phyloP scores from a whole-genome alignment of 176 grass and related monocot genomes.

The Triticum turgidum region DNA sequence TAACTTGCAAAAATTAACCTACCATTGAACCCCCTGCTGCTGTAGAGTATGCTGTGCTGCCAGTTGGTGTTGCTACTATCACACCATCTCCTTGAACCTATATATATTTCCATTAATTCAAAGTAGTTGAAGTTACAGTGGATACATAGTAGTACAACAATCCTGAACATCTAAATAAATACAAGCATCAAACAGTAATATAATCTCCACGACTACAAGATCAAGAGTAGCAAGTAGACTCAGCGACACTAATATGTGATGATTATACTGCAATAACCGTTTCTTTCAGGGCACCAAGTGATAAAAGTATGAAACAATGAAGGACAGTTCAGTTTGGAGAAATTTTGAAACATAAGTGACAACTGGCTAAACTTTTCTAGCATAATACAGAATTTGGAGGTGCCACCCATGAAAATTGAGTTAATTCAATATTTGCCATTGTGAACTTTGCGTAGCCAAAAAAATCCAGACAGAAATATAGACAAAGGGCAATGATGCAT shows the following conservation, averaged over 20 bases:
- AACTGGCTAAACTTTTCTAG: slow-evolving; percentile 6
- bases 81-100: slow-evolving; percentile 99
- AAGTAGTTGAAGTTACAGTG: slow-evolving; percentile 11
- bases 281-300: slow-evolving; percentile 8
- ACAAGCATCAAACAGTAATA: background rate
- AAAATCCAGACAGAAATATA: slow-evolving; percentile 1
- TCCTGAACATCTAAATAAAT: slow-evolving; percentile 1
- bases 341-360: background rate
- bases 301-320: background rate
- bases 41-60: slow-evolving; percentile 96
- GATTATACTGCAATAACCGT: background rate
- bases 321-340: background rate
- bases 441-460: background rate
- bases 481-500: slow-evolving; percentile 3
- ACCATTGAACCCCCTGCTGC: slow-evolving; percentile 98
- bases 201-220: slow-evolving; percentile 18
- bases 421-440: background rate
- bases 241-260: background rate
- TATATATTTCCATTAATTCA: slow-evolving; percentile 29
- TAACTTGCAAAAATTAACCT: slow-evolving; percentile 19
- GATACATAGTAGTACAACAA: background rate
- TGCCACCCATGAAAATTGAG: background rate
- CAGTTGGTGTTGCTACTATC: slow-evolving; percentile 97
- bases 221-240: background rate
- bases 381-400: slow-evolving; percentile 7